Conservation (phyloP, 2,329 filamentous ascomycete genomes). For the Fusarium poae region DNA sequence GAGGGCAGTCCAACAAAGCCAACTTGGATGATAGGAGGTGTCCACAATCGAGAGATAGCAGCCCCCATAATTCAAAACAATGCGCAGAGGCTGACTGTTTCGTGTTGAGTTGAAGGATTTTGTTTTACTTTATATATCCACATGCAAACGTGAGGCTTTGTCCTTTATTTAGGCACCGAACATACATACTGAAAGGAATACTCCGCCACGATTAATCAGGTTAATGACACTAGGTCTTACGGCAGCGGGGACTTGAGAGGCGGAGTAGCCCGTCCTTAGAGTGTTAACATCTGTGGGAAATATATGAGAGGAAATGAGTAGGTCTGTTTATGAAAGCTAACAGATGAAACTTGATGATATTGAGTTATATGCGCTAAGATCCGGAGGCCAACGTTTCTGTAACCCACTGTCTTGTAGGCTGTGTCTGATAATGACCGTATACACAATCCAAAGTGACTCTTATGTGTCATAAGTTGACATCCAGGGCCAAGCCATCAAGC, state of each 20-base stretch:
- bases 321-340: background rate
- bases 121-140: background rate
- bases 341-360: too few species aligned
- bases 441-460: background rate
- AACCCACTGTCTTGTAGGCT: too few species aligned
- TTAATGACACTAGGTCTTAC: background rate
- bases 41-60: constrained; percentile 9
- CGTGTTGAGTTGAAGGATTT: too few species aligned
- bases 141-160: background rate
- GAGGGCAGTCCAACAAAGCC: background rate
- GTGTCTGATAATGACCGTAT: too few species aligned
- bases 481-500: background rate
- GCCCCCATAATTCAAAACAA: background rate
- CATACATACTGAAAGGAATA: background rate
- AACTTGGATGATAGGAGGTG: background rate
- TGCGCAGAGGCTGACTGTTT: background rate
- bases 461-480: background rate
- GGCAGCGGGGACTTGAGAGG: background rate
- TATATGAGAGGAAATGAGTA: background rate
- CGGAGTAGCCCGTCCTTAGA: background rate
- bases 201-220: background rate
- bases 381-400: too few species aligned
- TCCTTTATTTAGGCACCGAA: background rate
- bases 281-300: background rate
- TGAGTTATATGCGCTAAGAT: too few species aligned